Evolutionary conservation across 495 filamentous ascomycete genomes (phyloP), one percentile per base, ranked within the genome.

Genomic region (Cercophora scortea): DNA sequence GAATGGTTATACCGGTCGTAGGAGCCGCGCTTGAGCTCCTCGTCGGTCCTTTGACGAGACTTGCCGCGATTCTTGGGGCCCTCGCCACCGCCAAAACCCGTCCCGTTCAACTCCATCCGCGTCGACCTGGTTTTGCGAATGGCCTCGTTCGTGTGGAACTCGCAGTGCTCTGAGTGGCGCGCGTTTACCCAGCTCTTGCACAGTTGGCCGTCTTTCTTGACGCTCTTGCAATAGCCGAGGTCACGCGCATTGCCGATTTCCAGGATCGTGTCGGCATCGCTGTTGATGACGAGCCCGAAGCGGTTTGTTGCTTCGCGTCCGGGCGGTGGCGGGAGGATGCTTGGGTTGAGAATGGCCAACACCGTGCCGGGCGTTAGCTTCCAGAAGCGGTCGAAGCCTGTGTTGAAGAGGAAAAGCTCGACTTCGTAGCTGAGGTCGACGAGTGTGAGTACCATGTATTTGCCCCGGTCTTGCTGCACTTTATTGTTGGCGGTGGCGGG

Each of bases 291-390:
- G 25, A 99, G 75, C 36, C 85, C 88, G 66, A 96, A 99, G 19
- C 79, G 75, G 19, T 89, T 88, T 5, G 87, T 91, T 51, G 88
- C 86, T 12, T 83, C 73, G 47, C 82, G 82, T 12, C 78, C 74
- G 3, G 79, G 79, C 0, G 83, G 83, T 3, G 94, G 94, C 8
- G 91, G 88, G 79, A 99, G 85, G 57, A 97, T 85, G 3, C 70
- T 82, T 0, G 94, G 93, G 58, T 97, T 99, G n/a, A 99, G 73
- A 36, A 99, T 85, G 8, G 94, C 93, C 47, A 99, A 76, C 3
- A 97, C 74, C 0, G 88, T 95, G 17, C 94, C 93, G 3, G 87
- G 80, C 0, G 84, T 82, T 5, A 97, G 74, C 61, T 94, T 90
- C 83, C 91, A 96, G 72, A 89, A 96, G 39, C 84, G 83, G 5